Evolutionary conservation across 1,284 basidiomycete genomes (phyloP), one percentile per base, ranked within the genome.

Genomic region (Boletus semigastroideus): DNA sequence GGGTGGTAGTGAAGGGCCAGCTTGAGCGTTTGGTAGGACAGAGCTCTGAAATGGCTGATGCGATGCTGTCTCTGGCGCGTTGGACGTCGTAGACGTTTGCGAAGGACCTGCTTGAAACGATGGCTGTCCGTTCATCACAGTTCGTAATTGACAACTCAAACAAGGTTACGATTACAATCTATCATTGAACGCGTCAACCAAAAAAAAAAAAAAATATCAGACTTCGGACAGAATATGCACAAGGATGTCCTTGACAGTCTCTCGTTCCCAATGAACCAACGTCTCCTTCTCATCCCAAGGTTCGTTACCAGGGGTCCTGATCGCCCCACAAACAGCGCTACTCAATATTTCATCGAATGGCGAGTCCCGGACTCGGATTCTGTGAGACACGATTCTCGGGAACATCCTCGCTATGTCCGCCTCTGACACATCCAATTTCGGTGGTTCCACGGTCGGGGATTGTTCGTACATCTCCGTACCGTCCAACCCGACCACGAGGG

Each of bases 371-470:
- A 87, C 78, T 49, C 84, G 73, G 55, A 90, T 59, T 11, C 88
- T 81, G 70, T 90, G 87, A 8, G 83, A 83, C 28, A 90, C 76
- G 0, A 84, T 80, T 30, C 86, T 72, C 31, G 86, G 85, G 56
- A 86, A 78, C 20, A 88, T 79, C 52, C 83, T 76, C 49, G 83
- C 85, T 55, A 88, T 74, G 59, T 90, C 84, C 53, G 83, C 83
- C 63, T 88, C 85, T 9, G 83, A 82, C 4, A 87, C 79, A 53
- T 87, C 84, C 59, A 86, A 66, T 42, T 75, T 68, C 36, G 14
- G 54, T 52, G 46, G 52, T 31, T 68, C 66, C 3, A 37, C 42
- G 12, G 34, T 46, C 13, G 44, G 11, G 38, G 48, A 51, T 22
- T 42, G 54, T 5, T 52, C 55, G 17, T 46, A 38, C 3, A 47